Evolutionary conservation across 2,329 filamentous ascomycete genomes (phyloP).

Genomic region (Cercospora sesami): DNA sequence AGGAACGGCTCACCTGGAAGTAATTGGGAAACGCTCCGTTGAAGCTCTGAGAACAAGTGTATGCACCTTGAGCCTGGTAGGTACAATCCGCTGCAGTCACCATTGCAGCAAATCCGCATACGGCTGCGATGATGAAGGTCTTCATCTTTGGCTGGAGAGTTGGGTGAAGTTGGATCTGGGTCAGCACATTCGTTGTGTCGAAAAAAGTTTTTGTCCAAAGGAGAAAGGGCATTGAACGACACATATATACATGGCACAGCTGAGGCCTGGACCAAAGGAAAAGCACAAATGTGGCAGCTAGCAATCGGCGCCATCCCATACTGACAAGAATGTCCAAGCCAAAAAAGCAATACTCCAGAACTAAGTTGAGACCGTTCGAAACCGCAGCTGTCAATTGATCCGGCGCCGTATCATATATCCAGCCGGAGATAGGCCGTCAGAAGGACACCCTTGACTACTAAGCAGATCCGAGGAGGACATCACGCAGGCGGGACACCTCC

Average conservation of each 20-base stretch:
- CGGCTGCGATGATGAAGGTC: background rate
- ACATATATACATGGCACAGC: background rate
- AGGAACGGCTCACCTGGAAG: background rate
- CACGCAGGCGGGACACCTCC: too few species aligned
- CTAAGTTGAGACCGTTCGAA: background rate
- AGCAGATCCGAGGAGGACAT: too few species aligned
- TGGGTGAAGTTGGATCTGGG: too few species aligned
- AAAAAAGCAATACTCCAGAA: background rate
- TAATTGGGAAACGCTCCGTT: background rate
- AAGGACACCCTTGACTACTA: background rate
- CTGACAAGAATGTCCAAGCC: background rate
- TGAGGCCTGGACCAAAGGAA: background rate
- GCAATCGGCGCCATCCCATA: background rate
- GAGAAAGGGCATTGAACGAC: background rate
- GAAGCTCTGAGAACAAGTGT: background rate
- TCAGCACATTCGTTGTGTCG: background rate
- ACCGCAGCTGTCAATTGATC: background rate
- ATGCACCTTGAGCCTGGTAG: background rate
- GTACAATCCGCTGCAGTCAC: background rate
- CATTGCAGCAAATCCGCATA: background rate
- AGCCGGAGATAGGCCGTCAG: background rate
- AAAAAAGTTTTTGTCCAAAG: background rate
- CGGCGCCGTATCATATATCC: background rate
- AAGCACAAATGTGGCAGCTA: background rate
- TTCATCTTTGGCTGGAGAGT: background rate